These are phyloP conservation scores for Macrolepiota fuliginosa DNA, from an alignment of 768 basidiomycete genomes.

Conservation along the genomic window DNA sequence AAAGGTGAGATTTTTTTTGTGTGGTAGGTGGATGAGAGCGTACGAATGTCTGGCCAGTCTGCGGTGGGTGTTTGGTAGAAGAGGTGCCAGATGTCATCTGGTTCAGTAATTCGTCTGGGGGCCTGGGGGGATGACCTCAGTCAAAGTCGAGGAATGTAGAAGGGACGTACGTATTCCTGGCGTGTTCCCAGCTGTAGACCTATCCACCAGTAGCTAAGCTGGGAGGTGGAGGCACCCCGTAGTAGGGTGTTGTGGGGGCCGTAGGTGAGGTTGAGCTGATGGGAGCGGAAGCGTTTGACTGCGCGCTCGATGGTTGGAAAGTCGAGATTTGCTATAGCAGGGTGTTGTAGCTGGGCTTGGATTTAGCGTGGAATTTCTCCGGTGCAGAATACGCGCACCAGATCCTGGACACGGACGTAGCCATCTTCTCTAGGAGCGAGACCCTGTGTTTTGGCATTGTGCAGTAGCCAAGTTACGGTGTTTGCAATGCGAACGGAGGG, in stretches of 20 bases:
- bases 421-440: slow-evolving; percentile 80
- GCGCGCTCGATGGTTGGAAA: slow-evolving; percentile 63
- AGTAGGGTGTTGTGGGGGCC: slow-evolving; percentile 6
- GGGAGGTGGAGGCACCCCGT: background rate
- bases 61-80: background rate
- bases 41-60: slow-evolving; percentile 6
- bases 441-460: slow-evolving; percentile 77
- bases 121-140: background rate
- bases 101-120: background rate
- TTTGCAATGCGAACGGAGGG: slow-evolving; percentile 77
- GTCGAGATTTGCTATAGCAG: slow-evolving; percentile 34
- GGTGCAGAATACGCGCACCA: slow-evolving; percentile 53
- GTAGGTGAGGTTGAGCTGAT: slow-evolving; percentile 45
- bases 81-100: background rate
- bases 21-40: background rate
- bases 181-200: background rate
- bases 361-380: background rate
- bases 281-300: slow-evolving; percentile 67
- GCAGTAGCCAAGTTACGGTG: slow-evolving; percentile 86
- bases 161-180: background rate
- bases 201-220: slow-evolving; percentile 10
- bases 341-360: slow-evolving; percentile 12
- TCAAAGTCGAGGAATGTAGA: background rate
- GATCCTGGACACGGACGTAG: slow-evolving; percentile 75
- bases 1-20: background rate